These are phyloP conservation scores for Fraxinus sp. DNA, from an alignment of 305 asterid species.

Conservation along the genomic window DNA sequence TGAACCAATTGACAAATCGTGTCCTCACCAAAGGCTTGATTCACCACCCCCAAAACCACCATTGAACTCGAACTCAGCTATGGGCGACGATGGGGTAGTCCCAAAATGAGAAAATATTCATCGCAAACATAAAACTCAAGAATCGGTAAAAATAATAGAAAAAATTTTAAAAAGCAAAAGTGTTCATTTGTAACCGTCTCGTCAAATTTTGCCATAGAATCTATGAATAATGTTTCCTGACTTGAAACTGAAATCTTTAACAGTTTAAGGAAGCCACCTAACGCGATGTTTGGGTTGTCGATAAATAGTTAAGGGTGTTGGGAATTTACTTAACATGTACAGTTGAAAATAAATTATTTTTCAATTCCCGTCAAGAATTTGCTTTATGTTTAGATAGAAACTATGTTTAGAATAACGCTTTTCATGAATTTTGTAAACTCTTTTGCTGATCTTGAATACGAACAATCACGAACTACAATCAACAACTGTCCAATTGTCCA, in stretches of 20 bases:
- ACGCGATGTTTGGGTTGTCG: not conserved
- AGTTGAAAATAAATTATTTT: too few relatives aligned
- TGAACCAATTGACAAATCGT: constrained; percentile 39
- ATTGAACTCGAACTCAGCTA: constrained; percentile 57
- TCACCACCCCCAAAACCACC: constrained; percentile 58
- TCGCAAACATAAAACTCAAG: too few relatives aligned
- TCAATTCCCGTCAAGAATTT: too few relatives aligned
- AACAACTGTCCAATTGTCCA: too few relatives aligned
- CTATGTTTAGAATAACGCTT: too few relatives aligned
- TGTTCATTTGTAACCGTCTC: not conserved
- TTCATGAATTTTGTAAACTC: too few relatives aligned
- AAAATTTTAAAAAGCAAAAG: too few relatives aligned
- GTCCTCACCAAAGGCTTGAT: constrained; percentile 53
- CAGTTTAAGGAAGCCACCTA: not conserved
- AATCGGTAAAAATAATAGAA: too few relatives aligned
- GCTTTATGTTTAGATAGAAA: too few relatives aligned
- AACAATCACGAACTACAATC: too few relatives aligned
- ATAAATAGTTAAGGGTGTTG: not conserved
- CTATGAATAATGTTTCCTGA: not conserved
- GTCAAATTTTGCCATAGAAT: not conserved
- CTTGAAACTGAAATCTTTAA: not conserved
- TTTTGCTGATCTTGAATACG: too few relatives aligned
- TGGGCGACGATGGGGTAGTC: constrained; percentile 29
- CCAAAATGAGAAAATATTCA: constrained; percentile 14
- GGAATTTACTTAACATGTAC: too few relatives aligned